phyloP scores from a whole-genome alignment of 2,329 filamentous ascomycete species.

The Aotearoamyces nothofagi region DNA sequence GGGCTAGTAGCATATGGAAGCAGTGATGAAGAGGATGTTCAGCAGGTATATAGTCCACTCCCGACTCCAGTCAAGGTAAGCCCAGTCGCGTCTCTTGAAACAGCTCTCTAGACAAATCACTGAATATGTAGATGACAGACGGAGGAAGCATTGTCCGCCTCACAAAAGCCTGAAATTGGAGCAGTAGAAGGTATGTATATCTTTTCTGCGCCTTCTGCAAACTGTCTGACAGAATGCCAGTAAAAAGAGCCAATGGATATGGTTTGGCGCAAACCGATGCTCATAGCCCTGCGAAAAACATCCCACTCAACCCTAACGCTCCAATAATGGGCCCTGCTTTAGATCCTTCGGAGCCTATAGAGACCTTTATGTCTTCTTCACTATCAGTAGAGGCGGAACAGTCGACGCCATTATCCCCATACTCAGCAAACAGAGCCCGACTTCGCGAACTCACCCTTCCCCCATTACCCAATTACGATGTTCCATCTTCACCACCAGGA shows the following conservation, averaged over 20 bases:
- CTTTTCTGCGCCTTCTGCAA: background rate
- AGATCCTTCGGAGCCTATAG: constrained; percentile 13
- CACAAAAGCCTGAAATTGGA: constrained; percentile 1
- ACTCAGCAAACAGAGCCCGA: constrained; percentile 46
- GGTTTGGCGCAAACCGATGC: background rate
- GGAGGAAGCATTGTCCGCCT: background rate
- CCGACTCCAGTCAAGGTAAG: background rate
- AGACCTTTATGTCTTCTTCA: constrained; percentile 6
- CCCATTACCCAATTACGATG: constrained; percentile 53
- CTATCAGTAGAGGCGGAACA: constrained; percentile 10
- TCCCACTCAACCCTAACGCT: constrained; percentile 7
- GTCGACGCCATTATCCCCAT: constrained; percentile 37
- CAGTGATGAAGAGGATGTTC: constrained; percentile 22
- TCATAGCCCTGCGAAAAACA: too few relatives aligned
- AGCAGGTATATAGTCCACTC: constrained; percentile 1
- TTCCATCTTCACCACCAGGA: constrained; percentile 58
- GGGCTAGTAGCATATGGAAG: constrained; percentile 23
- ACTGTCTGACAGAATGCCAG: constrained; percentile 1
- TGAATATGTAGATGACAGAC: constrained; percentile 3
- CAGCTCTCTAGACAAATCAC: background rate
- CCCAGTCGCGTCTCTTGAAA: constrained; percentile 7
- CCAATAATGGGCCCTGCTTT: constrained; percentile 14
- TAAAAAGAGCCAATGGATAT: constrained; percentile 3
- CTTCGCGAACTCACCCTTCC: constrained; percentile 63
- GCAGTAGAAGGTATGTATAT: background rate